Evolutionary conservation across 2,329 filamentous ascomycete genomes (phyloP), one percentile per base, ranked within the genome.

Genomic region (Microdochium trichocladiopsis): DNA sequence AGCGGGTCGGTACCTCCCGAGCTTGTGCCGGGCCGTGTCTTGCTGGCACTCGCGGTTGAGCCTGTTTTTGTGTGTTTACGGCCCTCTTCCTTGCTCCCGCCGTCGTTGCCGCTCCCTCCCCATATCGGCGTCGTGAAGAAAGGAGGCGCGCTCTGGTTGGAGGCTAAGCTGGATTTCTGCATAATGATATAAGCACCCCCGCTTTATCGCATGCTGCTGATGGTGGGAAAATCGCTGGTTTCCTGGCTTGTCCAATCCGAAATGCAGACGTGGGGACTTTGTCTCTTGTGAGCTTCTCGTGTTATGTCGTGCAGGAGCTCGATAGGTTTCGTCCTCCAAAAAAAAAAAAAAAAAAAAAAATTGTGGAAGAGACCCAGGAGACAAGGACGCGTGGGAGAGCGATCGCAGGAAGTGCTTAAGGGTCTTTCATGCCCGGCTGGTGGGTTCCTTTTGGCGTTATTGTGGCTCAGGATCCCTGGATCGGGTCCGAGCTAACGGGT

Each of bases 1-100:
- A 21, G 37, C 24, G 41, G 47, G 16, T 48, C 47, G 47, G 10
- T 9, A 18, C 8, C 67, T 49, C 66, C 69, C 12, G 66, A 65
- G 56, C 66, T 71, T 14, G 69, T 70, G 43, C 64, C 64, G 2
- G 66, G 69, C 3, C 69, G 62, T 62, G 28, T 48, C 18, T 28
- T 50, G 24, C 48, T 47, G 31, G 50, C 55, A 49, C 49, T 56
- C 43, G 16, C 31, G 50, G 14, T 48, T 47, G 45, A 37, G 48
- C 51, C 57, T 50, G 55, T 52, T 54, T 55, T 57, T 45, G 28
- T 47, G 37, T 52, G 41, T 23, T 23, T 45, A 9, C 41, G n/a
- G 21, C 41, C 21, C 6, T 45, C 41, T 5, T 45, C 41, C 41
- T 45, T 45, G 41, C 41, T 55, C 47, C 53, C 36, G 43, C 47